Conservation (phyloP, 805 yeast genomes). For the Wickerhamomyces hampshirensis region DNA sequence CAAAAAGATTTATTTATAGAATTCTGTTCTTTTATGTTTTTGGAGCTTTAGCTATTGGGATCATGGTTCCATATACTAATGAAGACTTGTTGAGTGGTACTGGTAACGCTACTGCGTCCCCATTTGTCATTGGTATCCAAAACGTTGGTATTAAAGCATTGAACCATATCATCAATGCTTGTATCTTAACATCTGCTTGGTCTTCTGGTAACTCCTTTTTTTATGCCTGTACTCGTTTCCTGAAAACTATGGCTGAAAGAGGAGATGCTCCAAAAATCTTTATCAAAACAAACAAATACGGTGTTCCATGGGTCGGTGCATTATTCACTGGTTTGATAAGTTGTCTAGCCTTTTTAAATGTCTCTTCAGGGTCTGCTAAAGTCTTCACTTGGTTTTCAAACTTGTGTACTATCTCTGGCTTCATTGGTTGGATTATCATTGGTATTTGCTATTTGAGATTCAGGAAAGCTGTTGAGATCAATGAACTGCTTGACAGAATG, state of each 20-base stretch:
- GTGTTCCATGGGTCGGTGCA: slow-evolving; percentile 65
- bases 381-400: slow-evolving; percentile 71
- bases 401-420: slow-evolving; percentile 71
- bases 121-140: slow-evolving; percentile 78
- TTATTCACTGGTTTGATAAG: slow-evolving; percentile 38
- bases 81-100: slow-evolving; percentile 43
- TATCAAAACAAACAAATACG: slow-evolving; percentile 56
- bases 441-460: slow-evolving; percentile 63
- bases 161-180: slow-evolving; percentile 74
- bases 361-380: slow-evolving; percentile 48
- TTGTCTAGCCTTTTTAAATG: slow-evolving; percentile 65
- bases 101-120: slow-evolving; percentile 66
- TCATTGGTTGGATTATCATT: slow-evolving; percentile 72
- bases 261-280: slow-evolving; percentile 75
- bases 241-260: slow-evolving; percentile 65
- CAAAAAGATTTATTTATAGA: slow-evolving; percentile 50
- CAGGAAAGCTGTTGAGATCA: slow-evolving; percentile 56
- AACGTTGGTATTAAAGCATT: slow-evolving; percentile 60
- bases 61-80: slow-evolving; percentile 59
- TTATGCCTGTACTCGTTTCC: slow-evolving; percentile 70
- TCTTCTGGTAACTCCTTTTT: slow-evolving; percentile 81
- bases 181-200: slow-evolving; percentile 71
- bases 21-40: slow-evolving; percentile 54
- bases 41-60: slow-evolving; percentile 66
- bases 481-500: slow-evolving; percentile 48